These are phyloP conservation scores for Apiotrichum akiyoshidainum DNA, from an alignment of 1,284 basidiomycete species.

Conservation along the genomic window DNA sequence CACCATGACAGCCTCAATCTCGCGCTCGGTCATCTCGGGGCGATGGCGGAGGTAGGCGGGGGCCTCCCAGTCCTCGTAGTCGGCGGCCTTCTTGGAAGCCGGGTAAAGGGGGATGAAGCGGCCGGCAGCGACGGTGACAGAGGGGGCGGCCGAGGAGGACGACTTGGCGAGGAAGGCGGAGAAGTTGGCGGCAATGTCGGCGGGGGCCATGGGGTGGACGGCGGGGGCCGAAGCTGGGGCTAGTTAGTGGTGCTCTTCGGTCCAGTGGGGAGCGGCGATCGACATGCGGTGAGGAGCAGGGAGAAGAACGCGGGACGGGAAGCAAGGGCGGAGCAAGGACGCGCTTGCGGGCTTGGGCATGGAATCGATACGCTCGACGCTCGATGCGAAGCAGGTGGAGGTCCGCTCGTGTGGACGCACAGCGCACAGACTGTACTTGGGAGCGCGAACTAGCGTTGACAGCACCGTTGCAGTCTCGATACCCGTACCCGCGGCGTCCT, in stretches of 20 bases:
- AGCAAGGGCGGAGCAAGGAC: too few relatives aligned
- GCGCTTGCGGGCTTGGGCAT: too few relatives aligned
- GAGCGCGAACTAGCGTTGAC: too few relatives aligned
- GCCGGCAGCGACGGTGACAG: constrained; percentile 27
- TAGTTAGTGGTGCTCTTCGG: constrained; percentile 3
- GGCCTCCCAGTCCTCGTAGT: constrained; percentile 68
- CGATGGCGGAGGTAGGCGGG: constrained; percentile 67
- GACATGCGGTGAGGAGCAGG: too few relatives aligned
- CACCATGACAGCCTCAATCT: constrained; percentile 77
- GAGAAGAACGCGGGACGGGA: too few relatives aligned
- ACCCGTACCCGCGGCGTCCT: too few relatives aligned
- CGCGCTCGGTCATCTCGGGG: constrained; percentile 61
- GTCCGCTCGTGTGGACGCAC: too few relatives aligned
- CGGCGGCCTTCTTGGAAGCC: constrained; percentile 42
- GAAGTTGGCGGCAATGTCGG: constrained; percentile 65
- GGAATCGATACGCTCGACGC: too few relatives aligned
- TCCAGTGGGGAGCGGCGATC: constrained; percentile 2
- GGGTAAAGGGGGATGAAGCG: constrained; percentile 22
- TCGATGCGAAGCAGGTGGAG: too few relatives aligned
- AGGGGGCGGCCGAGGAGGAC: constrained; percentile 9
- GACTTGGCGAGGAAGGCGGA: constrained; percentile 59
- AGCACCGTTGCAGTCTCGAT: too few relatives aligned
- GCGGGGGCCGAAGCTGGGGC: constrained; percentile 60
- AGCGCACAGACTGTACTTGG: too few relatives aligned
- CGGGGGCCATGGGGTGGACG: constrained; percentile 71